Conservation (phyloP, 179 eudicot species). For the Silene vulgaris region DNA sequence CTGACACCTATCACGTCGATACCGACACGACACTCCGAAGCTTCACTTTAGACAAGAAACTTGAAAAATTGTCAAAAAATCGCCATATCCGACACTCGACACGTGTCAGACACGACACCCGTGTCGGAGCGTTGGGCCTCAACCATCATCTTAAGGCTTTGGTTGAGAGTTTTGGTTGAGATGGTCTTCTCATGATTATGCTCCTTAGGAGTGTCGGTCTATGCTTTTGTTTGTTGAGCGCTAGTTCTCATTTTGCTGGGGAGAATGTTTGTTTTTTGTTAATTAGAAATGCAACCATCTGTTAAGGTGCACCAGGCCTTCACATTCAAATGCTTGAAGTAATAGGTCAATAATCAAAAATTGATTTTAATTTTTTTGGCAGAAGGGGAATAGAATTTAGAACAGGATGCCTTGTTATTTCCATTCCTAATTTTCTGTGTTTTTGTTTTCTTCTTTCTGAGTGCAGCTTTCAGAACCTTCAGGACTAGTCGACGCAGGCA, state of each 20-base stretch:
- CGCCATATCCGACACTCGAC: too few species aligned
- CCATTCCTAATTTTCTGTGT: not conserved
- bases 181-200: not conserved
- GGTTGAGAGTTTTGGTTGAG: too few species aligned
- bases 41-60: too few species aligned
- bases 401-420: not conserved
- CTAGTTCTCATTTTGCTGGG: not conserved
- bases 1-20: too few species aligned
- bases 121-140: too few species aligned
- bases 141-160: too few species aligned
- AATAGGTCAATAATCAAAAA: conserved; percentile 8
- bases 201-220: not conserved
- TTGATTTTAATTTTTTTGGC: not conserved
- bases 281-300: not conserved
- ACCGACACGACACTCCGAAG: too few species aligned
- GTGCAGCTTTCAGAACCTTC: conserved; percentile 95
- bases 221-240: not conserved
- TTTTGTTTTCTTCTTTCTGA: not conserved
- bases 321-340: not conserved
- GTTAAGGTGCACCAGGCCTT: conserved; percentile 2
- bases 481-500: conserved; percentile 74
- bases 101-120: too few species aligned
- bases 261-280: not conserved
- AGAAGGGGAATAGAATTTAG: not conserved
- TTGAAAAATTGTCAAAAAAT: too few species aligned